A percentile compares a stretch with the other conserved stretches of the same genome.
Conservation (phyloP, 2,329 filamentous ascomycete species). For the Colletotrichum camelliae region DNA sequence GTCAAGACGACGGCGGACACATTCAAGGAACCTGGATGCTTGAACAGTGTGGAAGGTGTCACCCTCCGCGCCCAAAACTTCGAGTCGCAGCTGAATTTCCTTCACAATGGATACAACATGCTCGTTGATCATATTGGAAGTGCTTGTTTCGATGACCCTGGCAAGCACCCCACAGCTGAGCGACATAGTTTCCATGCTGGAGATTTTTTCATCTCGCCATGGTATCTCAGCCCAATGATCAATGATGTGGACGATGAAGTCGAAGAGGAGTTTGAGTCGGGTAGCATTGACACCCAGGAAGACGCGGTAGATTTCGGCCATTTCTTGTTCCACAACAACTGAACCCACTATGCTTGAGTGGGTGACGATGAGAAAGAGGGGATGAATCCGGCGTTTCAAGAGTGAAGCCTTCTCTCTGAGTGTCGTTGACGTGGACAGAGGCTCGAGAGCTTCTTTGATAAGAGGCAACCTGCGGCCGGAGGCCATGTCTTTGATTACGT, state of each 20-base stretch:
- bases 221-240: constrained; percentile 18
- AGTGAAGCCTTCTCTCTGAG: background rate
- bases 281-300: constrained; percentile 37
- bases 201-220: background rate
- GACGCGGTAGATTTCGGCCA: constrained; percentile 38
- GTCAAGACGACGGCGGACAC: constrained; percentile 34
- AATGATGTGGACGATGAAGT: constrained; percentile 30
- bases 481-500: constrained; percentile 1
- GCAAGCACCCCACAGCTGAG: constrained; percentile 35
- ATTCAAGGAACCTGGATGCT: constrained; percentile 33
- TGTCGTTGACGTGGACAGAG: background rate
- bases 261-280: constrained; percentile 36
- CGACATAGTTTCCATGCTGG: constrained; percentile 28
- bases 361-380: constrained; percentile 39
- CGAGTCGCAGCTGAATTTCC: background rate
- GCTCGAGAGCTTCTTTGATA: background rate
- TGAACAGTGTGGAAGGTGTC: constrained; percentile 33
- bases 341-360: constrained; percentile 40
- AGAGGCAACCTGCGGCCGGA: background rate
- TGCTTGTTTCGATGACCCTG: constrained; percentile 41
- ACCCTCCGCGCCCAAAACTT: background rate
- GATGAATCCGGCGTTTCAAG: constrained; percentile 20
- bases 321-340: constrained; percentile 42
- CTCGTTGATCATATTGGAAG: constrained; percentile 34
- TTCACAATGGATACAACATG: constrained; percentile 28